Percentiles rank a stretch among this genome's conserved stretches.
These are phyloP conservation scores for Fusarium sp. DNA, from an alignment of 2,329 filamentous ascomycete genomes.

Conservation along the genomic window DNA sequence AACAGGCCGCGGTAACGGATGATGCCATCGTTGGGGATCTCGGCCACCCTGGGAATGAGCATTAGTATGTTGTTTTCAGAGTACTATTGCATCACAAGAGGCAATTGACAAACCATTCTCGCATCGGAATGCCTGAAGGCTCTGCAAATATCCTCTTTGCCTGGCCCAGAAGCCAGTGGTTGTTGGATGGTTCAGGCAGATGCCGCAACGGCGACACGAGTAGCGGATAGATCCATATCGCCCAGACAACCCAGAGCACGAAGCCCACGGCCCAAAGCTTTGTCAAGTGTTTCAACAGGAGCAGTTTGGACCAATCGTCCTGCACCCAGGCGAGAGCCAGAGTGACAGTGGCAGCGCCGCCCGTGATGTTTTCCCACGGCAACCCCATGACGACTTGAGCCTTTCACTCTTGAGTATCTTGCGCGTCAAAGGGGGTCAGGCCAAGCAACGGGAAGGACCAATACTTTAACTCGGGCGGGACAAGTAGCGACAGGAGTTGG, in stretches of 20 bases:
- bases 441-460: background rate
- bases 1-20: conserved; percentile 74
- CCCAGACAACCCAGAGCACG: conserved; percentile 55
- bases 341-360: conserved; percentile 41
- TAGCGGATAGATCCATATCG: conserved; percentile 61
- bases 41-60: conserved; percentile 64
- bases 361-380: conserved; percentile 42
- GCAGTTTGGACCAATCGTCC: conserved; percentile 45
- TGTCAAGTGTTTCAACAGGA: conserved; percentile 51
- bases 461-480: conserved; percentile 2
- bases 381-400: conserved; percentile 34
- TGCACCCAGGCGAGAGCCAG: conserved; percentile 33
- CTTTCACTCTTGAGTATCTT: background rate
- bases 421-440: background rate
- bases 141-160: conserved; percentile 53
- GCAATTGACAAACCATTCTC: conserved; percentile 59
- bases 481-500: conserved; percentile 21
- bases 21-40: conserved; percentile 75
- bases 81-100: background rate
- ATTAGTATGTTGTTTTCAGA: conserved; percentile 14
- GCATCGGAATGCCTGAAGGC: conserved; percentile 58
- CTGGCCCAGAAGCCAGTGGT: conserved; percentile 64
- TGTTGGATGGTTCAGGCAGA: conserved; percentile 59
- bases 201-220: conserved; percentile 63
- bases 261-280: conserved; percentile 52